Conservation (phyloP, 805 yeast genomes). For the Jamesozyma hellenica region DNA sequence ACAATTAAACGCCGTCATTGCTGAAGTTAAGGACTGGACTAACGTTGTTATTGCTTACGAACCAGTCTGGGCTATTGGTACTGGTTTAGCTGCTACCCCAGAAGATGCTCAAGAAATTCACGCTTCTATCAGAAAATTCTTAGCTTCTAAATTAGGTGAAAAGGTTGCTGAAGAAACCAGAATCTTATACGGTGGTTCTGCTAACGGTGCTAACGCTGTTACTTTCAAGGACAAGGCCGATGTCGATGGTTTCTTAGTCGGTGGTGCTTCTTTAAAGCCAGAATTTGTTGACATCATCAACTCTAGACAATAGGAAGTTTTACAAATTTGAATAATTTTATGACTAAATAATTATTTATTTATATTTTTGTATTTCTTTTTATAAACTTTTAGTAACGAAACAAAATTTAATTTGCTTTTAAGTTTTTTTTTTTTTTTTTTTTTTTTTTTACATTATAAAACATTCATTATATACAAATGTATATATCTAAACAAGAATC, state of each 20-base stretch:
- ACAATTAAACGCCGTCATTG: conserved; percentile 84
- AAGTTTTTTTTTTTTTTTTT: too few relatives aligned
- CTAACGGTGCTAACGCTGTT: conserved; percentile 84
- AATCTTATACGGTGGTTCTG: conserved; percentile 98
- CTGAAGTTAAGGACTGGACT: conserved; percentile 77
- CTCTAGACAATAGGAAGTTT: conserved; percentile 54
- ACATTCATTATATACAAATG: too few relatives aligned
- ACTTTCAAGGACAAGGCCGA: conserved; percentile 87
- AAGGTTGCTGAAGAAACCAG: conserved; percentile 69
- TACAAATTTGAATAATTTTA: conserved; percentile 1
- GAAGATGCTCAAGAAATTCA: conserved; percentile 96
- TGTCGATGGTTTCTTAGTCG: conserved; percentile 97
- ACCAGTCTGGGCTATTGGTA: conserved; percentile 99
- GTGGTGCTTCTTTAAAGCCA: conserved; percentile 98
- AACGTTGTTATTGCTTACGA: conserved; percentile 94
- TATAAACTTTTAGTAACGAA: conserved; percentile 1
- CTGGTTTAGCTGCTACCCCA: conserved; percentile 98
- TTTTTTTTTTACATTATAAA: too few relatives aligned
- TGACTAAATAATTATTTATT: neutral
- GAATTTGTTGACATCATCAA: conserved; percentile 93
- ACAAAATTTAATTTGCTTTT: neutral
- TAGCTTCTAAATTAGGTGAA: conserved; percentile 65
- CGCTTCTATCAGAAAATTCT: conserved; percentile 74
- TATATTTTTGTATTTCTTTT: neutral
- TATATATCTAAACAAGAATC: conserved; percentile 47